Conservation (phyloP, 768 basidiomycete genomes). For the Austroboletus festivus region DNA sequence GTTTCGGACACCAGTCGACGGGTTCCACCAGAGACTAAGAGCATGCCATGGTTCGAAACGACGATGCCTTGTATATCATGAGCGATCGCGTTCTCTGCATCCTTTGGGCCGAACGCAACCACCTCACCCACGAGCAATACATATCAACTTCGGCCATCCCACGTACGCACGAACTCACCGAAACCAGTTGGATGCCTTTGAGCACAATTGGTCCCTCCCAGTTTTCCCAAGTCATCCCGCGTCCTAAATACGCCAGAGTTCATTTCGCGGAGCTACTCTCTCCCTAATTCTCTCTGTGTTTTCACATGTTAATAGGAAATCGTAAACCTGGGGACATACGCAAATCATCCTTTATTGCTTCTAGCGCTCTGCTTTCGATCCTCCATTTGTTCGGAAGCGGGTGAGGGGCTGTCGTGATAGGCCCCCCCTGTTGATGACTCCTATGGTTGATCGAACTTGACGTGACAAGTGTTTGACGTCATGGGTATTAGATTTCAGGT, state of each 20-base stretch:
- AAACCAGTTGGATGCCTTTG: constrained; percentile 71
- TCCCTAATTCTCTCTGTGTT: constrained; percentile 40
- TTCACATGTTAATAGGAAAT: constrained; percentile 11
- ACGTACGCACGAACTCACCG: too few relatives aligned
- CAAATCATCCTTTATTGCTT: constrained; percentile 55
- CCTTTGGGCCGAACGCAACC: too few relatives aligned
- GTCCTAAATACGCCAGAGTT: constrained; percentile 60
- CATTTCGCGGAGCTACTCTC: constrained; percentile 59
- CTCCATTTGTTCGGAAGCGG: too few relatives aligned
- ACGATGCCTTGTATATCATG: constrained; percentile 43
- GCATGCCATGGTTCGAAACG: constrained; percentile 41
- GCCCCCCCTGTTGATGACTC: too few relatives aligned
- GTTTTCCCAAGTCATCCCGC: constrained; percentile 71
- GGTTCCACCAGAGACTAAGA: neutral
- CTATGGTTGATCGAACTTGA: too few relatives aligned
- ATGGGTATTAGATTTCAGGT: too few relatives aligned
- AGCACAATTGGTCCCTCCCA: constrained; percentile 78
- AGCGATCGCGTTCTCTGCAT: constrained; percentile 50
- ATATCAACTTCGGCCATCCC: too few relatives aligned
- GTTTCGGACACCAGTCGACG: neutral
- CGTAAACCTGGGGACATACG: constrained; percentile 36
- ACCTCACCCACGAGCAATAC: too few relatives aligned
- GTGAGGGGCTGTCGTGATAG: too few relatives aligned
- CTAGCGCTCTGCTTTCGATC: constrained; percentile 62
- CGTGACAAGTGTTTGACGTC: too few relatives aligned